Evolutionary conservation across 2,329 filamentous ascomycete genomes (phyloP).

Genomic region (Penicillium sp.): DNA sequence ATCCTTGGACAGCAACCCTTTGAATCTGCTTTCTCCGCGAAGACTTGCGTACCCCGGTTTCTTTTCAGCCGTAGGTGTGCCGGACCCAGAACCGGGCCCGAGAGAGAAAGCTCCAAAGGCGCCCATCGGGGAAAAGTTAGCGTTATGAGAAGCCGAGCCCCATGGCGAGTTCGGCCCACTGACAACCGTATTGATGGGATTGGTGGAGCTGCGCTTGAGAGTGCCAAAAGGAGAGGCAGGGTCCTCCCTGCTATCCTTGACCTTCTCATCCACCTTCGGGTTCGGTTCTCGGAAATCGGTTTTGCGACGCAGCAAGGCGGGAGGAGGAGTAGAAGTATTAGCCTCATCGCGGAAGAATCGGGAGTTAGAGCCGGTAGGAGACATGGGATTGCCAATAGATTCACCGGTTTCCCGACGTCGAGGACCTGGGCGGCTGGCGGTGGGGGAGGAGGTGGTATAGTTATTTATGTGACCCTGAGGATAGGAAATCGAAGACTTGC

Average conservation of each 20-base stretch:
- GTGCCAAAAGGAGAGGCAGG: slow-evolving; percentile 51
- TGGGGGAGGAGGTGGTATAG: slow-evolving; percentile 72
- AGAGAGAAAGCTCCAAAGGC: slow-evolving; percentile 90
- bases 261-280: slow-evolving; percentile 50
- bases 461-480: slow-evolving; percentile 60
- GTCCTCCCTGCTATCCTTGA: slow-evolving; percentile 48
- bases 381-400: slow-evolving; percentile 55
- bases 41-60: slow-evolving; percentile 64
- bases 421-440: slow-evolving; percentile 68
- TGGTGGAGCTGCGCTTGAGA: slow-evolving; percentile 57
- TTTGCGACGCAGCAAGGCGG: slow-evolving; percentile 59
- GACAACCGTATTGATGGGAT: slow-evolving; percentile 52
- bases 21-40: slow-evolving; percentile 78
- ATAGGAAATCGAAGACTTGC: slow-evolving; percentile 78
- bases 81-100: slow-evolving; percentile 48
- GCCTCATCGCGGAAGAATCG: slow-evolving; percentile 52
- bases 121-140: slow-evolving; percentile 71
- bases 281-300: slow-evolving; percentile 59
- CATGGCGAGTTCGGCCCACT: slow-evolving; percentile 56
- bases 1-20: slow-evolving; percentile 78
- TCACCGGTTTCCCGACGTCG: slow-evolving; percentile 84
- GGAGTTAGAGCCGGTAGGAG: slow-evolving; percentile 46
- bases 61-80: slow-evolving; percentile 65
- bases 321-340: slow-evolving; percentile 59
- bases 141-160: slow-evolving; percentile 58